A percentile compares a stretch with the other conserved stretches of the same genome.
These are phyloP conservation scores for Sarocladium oryzae DNA, from an alignment of 2,329 filamentous ascomycete genomes.

Conservation along the genomic window DNA sequence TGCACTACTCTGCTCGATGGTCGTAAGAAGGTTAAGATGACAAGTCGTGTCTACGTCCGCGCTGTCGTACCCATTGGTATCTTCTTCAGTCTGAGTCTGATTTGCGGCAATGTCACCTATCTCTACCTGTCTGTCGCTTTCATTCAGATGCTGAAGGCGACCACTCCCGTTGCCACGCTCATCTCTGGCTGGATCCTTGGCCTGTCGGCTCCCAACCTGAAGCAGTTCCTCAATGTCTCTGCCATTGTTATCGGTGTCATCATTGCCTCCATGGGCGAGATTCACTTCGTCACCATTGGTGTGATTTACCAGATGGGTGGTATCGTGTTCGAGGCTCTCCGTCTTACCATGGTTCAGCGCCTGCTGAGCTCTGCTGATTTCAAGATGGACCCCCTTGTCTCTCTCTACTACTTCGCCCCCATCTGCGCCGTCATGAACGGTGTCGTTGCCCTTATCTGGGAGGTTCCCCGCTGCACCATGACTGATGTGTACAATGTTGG, in stretches of 20 bases:
- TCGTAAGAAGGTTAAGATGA: constrained; percentile 96
- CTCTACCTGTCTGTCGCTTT: constrained; percentile 93
- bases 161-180: constrained; percentile 88
- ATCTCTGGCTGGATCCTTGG: constrained; percentile 84
- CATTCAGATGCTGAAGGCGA: constrained; percentile 99
- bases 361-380: constrained; percentile 76
- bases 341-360: constrained; percentile 78
- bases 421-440: constrained; percentile 80
- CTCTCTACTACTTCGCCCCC: constrained; percentile 84
- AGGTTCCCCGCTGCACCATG: constrained; percentile 64
- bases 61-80: constrained; percentile 92
- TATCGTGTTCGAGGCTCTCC: constrained; percentile 75
- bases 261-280: constrained; percentile 91
- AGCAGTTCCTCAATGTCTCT: constrained; percentile 86
- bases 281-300: constrained; percentile 78
- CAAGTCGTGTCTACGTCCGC: constrained; percentile 81
- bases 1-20: constrained; percentile 88
- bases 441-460: constrained; percentile 64
- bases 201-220: constrained; percentile 75
- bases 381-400: constrained; percentile 89
- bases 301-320: constrained; percentile 75
- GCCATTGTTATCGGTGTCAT: constrained; percentile 92
- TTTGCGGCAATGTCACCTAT: constrained; percentile 94
- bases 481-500: constrained; percentile 68
- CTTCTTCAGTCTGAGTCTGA: constrained; percentile 93